phyloP scores from a whole-genome alignment of 2,329 filamentous ascomycete species.

The Aspergillus ustus region DNA sequence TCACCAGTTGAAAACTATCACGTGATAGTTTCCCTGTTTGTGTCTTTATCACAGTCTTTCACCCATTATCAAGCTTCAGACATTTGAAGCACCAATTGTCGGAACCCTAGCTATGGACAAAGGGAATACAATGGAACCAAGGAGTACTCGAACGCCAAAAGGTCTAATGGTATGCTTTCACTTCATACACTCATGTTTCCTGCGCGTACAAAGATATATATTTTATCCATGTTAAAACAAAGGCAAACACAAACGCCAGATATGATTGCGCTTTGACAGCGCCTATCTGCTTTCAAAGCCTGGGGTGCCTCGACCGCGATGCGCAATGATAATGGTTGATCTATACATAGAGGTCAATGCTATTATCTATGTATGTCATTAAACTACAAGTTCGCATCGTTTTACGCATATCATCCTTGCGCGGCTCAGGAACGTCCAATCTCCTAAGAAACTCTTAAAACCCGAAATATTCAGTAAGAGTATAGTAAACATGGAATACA shows the following conservation, averaged over 20 bases:
- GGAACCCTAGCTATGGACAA: neutral
- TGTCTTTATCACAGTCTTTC: neutral
- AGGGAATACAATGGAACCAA: neutral
- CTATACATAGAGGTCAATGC: no score
- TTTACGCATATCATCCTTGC: neutral
- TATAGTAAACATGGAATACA: neutral
- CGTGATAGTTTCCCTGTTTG: slow-evolving; percentile 9
- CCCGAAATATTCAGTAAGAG: neutral
- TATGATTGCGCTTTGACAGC: no score
- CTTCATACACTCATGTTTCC: neutral
- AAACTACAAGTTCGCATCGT: neutral
- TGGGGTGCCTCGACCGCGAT: no score
- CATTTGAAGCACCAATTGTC: neutral
- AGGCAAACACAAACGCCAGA: no score
- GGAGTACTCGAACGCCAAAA: neutral
- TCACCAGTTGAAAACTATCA: slow-evolving; percentile 18
- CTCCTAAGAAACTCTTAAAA: neutral
- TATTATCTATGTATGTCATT: no score
- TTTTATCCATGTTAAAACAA: neutral
- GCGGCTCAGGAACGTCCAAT: neutral
- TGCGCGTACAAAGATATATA: neutral
- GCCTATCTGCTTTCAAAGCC: no score
- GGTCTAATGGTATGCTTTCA: neutral
- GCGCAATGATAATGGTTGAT: no score
- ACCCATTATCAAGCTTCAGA: neutral